Evolutionary conservation across 1,284 basidiomycete genomes (phyloP).

Genomic region (Xerocomus minutiporus): DNA sequence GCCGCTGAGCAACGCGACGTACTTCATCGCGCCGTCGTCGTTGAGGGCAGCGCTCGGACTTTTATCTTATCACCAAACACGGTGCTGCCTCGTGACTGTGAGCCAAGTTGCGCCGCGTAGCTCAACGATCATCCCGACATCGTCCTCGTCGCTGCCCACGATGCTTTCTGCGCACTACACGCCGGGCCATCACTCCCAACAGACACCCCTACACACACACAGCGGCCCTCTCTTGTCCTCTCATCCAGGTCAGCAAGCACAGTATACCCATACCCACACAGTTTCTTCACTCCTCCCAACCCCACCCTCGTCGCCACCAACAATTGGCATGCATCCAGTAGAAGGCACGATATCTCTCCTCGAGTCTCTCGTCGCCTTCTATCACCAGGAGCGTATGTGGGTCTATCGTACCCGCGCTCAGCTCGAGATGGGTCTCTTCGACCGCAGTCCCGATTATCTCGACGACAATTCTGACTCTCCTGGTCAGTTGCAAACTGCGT

Average conservation of each 20-base stretch:
- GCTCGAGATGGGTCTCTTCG: slow-evolving; percentile 38
- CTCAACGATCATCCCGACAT: not conserved
- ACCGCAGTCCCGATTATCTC: slow-evolving; percentile 21
- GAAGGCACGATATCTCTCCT: slow-evolving; percentile 51
- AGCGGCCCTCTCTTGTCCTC: slow-evolving; percentile 7
- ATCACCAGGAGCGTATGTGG: slow-evolving; percentile 66
- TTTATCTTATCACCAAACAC: slow-evolving; percentile 19
- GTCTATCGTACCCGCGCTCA: slow-evolving; percentile 50
- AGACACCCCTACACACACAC: slow-evolving; percentile 17
- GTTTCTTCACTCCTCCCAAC: slow-evolving; percentile 38
- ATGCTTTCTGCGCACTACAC: slow-evolving; percentile 31
- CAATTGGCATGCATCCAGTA: slow-evolving; percentile 29
- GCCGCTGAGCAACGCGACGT: slow-evolving; percentile 92
- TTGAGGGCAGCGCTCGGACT: not conserved
- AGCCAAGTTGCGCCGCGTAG: not conserved
- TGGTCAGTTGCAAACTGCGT: slow-evolving; percentile 9
- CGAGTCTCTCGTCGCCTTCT: slow-evolving; percentile 58
- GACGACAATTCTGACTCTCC: slow-evolving; percentile 17
- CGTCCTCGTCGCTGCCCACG: slow-evolving; percentile 3
- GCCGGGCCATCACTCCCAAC: slow-evolving; percentile 12
- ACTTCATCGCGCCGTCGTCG: slow-evolving; percentile 63
- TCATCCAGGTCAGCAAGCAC: slow-evolving; percentile 22
- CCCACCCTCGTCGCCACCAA: slow-evolving; percentile 43
- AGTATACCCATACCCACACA: slow-evolving; percentile 22
- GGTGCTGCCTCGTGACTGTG: slow-evolving; percentile 7